Evolutionary conservation across 306 rosid genomes (phyloP), one percentile per base, ranked within the genome.

Genomic region (Castanea sativa): DNA sequence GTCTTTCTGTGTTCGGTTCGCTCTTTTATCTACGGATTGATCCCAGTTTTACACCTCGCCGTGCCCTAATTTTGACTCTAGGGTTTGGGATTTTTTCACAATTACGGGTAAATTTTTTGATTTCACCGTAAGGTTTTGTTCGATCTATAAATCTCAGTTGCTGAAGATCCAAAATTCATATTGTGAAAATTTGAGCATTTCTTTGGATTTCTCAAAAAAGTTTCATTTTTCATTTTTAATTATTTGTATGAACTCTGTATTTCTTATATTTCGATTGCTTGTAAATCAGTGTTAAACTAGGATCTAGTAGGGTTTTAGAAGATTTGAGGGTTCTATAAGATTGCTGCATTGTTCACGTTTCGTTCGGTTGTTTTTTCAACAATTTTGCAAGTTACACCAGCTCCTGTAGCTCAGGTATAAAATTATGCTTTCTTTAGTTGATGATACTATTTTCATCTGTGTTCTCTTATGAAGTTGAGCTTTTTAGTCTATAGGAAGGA

Each of bases 61-160:
- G 55, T 45, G 27, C 9, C 76, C 21, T 63, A 55, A 4, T 32
- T 61, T 58, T 45, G 21, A 79, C 41, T 83, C 80, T 78, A 83
- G 86, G 83, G 74, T 74, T 83, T 52, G 80, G 77, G 78, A 25
- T 51, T 78, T 21, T 21, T 32, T 21, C 13, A 27, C 29, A 64
- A 38, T 4, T 45, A 38, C 19, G 5, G 3, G 53, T 27, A 51
- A 8, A n/a, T 3, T 35, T 29, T 59, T 60, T 69, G 63, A 74
- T 69, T 79, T 29, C 32, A 1, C 13, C 32, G 3, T 19, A 55
- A 6, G 13, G 27, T 23, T 76, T 71, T 55, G 56, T 64, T 19
- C 10, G 56, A 49, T 65, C 68, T 72, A 45, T 45, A 33, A 35
- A 67, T 19, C 11, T 76, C 33, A 30, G 55, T 43, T n/a, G 20